A percentile compares a stretch with the other conserved stretches of the same genome.
These are phyloP conservation scores for Apodospora peruviana DNA, from an alignment of 495 filamentous ascomycete species.

Conservation along the genomic window DNA sequence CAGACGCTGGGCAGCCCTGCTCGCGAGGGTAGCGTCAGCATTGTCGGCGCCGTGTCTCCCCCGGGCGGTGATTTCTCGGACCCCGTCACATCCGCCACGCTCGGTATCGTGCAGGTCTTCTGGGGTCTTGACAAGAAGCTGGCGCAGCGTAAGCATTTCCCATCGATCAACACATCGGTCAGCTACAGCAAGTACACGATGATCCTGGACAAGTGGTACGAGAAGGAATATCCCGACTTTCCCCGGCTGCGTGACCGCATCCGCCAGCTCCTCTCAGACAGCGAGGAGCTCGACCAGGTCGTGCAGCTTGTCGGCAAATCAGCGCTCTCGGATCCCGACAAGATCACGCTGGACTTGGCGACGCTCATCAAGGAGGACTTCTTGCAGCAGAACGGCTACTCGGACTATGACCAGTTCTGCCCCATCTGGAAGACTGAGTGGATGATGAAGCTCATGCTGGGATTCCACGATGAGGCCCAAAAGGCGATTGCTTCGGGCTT, in stretches of 20 bases:
- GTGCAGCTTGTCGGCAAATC: slow-evolving; percentile 98
- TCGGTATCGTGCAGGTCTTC: slow-evolving; percentile 98
- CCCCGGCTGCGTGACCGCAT: slow-evolving; percentile 87
- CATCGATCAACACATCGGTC: slow-evolving; percentile 90
- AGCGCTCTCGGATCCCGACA: slow-evolving; percentile 91
- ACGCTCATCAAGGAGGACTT: slow-evolving; percentile 96
- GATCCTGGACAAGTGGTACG: slow-evolving; percentile 85
- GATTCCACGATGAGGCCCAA: slow-evolving; percentile 94
- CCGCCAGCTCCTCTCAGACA: slow-evolving; percentile 85
- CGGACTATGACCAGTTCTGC: slow-evolving; percentile 97
- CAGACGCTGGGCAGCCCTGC: slow-evolving; percentile 81
- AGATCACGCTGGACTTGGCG: slow-evolving; percentile 95
- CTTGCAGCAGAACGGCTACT: slow-evolving; percentile 98
- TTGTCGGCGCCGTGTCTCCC: slow-evolving; percentile 95
- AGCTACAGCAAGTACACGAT: slow-evolving; percentile 96
- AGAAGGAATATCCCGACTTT: slow-evolving; percentile 89
- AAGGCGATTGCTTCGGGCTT: slow-evolving; percentile 88
- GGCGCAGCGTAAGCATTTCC: slow-evolving; percentile 98
- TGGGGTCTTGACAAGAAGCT: slow-evolving; percentile 99
- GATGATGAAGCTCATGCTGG: slow-evolving; percentile 99
- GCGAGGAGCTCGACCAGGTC: slow-evolving; percentile 96
- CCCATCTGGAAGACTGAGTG: slow-evolving; percentile 99
- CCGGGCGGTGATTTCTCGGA: slow-evolving; percentile 99
- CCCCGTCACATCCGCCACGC: slow-evolving; percentile 88
- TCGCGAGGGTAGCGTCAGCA: slow-evolving; percentile 86